Conservation (phyloP, 2,329 filamentous ascomycete species). For the Xylaria arbuscula region DNA sequence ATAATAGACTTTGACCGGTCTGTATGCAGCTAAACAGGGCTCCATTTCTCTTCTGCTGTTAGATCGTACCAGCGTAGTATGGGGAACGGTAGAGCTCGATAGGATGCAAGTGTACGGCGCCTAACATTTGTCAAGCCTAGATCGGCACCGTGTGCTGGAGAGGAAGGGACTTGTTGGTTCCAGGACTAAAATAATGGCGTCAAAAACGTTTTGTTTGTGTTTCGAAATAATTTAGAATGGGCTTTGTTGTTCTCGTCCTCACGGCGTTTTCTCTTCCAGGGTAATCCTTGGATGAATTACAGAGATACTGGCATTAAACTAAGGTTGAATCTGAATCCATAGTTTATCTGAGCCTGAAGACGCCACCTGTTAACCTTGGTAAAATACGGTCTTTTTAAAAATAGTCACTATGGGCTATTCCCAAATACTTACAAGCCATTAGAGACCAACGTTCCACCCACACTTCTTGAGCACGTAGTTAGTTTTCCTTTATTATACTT, state of each 20-base stretch:
- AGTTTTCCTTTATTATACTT: neutral
- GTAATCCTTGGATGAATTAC: neutral
- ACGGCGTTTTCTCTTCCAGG: neutral
- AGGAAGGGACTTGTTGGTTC: neutral
- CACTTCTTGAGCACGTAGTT: neutral
- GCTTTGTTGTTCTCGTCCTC: neutral
- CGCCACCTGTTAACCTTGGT: neutral
- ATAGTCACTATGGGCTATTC: neutral
- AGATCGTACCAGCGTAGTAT: conserved; percentile 6
- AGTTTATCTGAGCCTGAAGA: conserved; percentile 7
- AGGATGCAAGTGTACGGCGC: neutral
- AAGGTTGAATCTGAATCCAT: conserved; percentile 1
- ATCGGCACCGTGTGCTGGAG: conserved; percentile 2
- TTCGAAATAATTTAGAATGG: neutral
- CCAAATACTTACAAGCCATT: conserved; percentile 5
- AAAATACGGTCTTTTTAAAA: neutral
- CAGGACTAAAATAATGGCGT: neutral
- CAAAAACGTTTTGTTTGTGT: neutral
- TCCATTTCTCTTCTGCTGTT: neutral
- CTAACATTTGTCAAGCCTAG: conserved; percentile 1
- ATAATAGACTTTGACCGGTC: conserved; percentile 23
- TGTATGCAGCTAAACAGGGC: conserved; percentile 16
- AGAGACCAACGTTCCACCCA: conserved; percentile 1
- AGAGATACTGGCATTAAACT: neutral
- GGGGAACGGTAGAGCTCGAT: neutral